Conservation (phyloP, 2,329 filamentous ascomycete genomes). For the Aureobasidium sp. region DNA sequence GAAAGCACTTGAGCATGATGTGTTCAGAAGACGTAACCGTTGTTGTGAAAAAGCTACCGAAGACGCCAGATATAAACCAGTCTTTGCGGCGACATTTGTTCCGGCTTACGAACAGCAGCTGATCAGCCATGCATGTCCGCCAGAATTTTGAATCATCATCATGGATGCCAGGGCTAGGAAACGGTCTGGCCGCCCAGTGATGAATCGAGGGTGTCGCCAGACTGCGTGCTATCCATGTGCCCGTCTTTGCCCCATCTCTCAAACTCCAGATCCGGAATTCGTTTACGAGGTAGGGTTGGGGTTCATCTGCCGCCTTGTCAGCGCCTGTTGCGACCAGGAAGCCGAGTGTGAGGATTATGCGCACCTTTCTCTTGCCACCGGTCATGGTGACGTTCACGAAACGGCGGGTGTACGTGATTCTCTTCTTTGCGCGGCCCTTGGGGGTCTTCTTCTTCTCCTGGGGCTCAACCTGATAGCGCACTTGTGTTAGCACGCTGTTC, state of each 20-base stretch:
- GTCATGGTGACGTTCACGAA: slow-evolving; percentile 98
- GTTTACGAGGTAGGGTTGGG: slow-evolving; percentile 68
- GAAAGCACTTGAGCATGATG: neutral
- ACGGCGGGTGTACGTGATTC: slow-evolving; percentile 89
- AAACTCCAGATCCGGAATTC: slow-evolving; percentile 14
- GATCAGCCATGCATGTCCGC: slow-evolving; percentile 1
- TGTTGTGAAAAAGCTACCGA: slow-evolving; percentile 17
- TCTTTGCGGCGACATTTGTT: slow-evolving; percentile 13
- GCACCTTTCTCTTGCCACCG: slow-evolving; percentile 96
- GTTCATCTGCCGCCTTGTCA: slow-evolving; percentile 59
- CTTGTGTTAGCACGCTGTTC: slow-evolving; percentile 23
- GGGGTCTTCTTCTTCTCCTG: slow-evolving; percentile 96
- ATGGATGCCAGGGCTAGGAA: slow-evolving; percentile 11
- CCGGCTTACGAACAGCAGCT: slow-evolving; percentile 10
- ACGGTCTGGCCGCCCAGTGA: slow-evolving; percentile 8
- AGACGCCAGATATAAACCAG: slow-evolving; percentile 17
- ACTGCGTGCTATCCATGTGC: slow-evolving; percentile 15
- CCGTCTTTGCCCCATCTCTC: slow-evolving; percentile 8
- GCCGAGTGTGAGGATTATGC: slow-evolving; percentile 27
- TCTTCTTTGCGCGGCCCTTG: slow-evolving; percentile 97
- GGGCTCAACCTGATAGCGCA: slow-evolving; percentile 60
- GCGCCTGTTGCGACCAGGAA: slow-evolving; percentile 30
- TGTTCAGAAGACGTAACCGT: slow-evolving; percentile 14
- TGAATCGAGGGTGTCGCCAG: slow-evolving; percentile 8
- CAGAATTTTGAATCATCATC: slow-evolving; percentile 17